Evolutionary conservation across 1,284 basidiomycete species (phyloP).

Genomic region (Thelephora terrestris): DNA sequence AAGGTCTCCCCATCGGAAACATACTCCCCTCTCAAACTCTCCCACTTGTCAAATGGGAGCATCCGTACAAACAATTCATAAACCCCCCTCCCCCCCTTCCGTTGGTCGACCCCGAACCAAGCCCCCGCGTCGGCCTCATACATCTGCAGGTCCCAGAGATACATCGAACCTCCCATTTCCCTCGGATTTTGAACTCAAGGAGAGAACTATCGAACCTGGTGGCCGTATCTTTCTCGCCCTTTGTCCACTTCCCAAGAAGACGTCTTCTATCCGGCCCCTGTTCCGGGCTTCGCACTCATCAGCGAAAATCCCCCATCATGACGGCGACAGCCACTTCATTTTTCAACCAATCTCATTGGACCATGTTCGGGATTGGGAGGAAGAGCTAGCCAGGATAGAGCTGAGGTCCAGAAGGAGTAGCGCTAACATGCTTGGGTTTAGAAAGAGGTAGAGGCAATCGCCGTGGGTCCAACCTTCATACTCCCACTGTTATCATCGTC

Average conservation of each 20-base stretch:
- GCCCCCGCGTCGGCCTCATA: constrained; percentile 46
- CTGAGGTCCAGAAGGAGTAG: constrained; percentile 49
- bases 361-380: constrained; percentile 62
- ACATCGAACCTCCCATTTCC: constrained; percentile 26
- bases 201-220: background rate
- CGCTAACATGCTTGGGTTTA: constrained; percentile 44
- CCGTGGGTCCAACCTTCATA: too few relatives aligned
- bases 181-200: constrained; percentile 10
- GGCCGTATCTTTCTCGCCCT: too few relatives aligned
- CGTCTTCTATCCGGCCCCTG: background rate
- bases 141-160: constrained; percentile 57
- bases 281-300: background rate
- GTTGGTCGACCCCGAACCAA: constrained; percentile 17
- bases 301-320: background rate
- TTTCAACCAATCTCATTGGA: constrained; percentile 8
- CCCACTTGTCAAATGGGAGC: constrained; percentile 1
- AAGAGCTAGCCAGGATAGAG: constrained; percentile 65
- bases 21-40: constrained; percentile 2
- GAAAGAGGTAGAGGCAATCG: background rate
- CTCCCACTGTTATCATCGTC: too few relatives aligned
- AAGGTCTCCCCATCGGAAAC: constrained; percentile 42
- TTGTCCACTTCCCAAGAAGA: background rate
- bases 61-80: constrained; percentile 1
- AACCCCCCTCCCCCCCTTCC: constrained; percentile 3
- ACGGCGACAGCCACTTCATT: background rate